Evolutionary conservation across 2,329 filamentous ascomycete species (phyloP).

Genomic region (Apiospora rasikravindrae): DNA sequence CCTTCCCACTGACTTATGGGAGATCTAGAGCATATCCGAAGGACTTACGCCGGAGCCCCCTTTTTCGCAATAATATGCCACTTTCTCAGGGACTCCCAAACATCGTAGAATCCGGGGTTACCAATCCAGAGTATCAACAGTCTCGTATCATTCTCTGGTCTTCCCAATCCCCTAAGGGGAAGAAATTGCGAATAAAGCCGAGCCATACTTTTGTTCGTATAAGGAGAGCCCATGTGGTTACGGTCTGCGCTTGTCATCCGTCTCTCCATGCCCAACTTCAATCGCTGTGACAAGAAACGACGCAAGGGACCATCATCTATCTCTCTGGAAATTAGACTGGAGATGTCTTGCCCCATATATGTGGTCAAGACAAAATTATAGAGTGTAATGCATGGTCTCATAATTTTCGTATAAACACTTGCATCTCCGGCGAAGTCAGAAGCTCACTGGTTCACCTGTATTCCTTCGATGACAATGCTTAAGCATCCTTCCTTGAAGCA

Average conservation of each 20-base stretch:
- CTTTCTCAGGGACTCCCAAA: not conserved
- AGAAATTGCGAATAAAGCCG: not conserved
- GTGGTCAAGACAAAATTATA: too few relatives aligned
- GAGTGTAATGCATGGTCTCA: not conserved
- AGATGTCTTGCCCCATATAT: not conserved
- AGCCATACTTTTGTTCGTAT: not conserved
- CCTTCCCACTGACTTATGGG: not conserved
- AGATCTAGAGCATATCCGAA: not conserved
- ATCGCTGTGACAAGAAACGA: not conserved
- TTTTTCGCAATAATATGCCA: too few relatives aligned
- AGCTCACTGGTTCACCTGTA: not conserved
- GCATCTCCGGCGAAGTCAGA: not conserved
- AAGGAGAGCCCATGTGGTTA: not conserved
- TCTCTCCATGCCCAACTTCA: not conserved
- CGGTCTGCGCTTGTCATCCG: too few relatives aligned
- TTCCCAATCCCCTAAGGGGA: not conserved
- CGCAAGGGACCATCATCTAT: not conserved
- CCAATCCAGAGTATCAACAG: not conserved
- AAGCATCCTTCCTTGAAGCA: not conserved
- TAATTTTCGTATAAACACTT: not conserved
- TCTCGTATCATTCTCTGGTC: not conserved
- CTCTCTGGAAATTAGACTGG: not conserved
- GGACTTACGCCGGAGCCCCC: too few relatives aligned
- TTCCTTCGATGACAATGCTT: not conserved
- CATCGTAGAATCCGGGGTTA: not conserved